Conservation (phyloP, 2,329 filamentous ascomycete genomes). For the Aureobasidium uvarum region DNA sequence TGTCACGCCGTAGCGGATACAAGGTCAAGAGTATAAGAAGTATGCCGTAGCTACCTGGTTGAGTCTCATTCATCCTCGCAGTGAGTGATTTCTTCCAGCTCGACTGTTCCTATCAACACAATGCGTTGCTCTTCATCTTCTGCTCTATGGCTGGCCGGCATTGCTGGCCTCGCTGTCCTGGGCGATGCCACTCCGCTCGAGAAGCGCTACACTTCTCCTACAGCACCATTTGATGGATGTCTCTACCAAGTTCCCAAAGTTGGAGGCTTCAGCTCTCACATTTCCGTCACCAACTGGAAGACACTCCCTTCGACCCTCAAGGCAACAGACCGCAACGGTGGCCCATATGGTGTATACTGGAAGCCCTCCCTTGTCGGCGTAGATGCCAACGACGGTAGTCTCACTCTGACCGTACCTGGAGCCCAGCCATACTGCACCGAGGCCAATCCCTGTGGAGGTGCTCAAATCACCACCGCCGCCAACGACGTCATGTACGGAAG, state of each 20-base stretch:
- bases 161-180: background rate
- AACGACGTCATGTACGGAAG: conserved; percentile 66
- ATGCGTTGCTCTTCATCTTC: conserved; percentile 4
- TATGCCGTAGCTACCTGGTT: background rate
- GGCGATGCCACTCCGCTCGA: conserved; percentile 1
- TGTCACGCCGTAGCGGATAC: background rate
- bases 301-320: conserved; percentile 6
- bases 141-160: background rate
- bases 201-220: background rate
- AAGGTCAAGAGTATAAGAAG: conserved; percentile 1
- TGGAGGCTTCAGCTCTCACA: conserved; percentile 11
- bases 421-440: conserved; percentile 1
- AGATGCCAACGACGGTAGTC: conserved; percentile 6
- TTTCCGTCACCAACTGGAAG: conserved; percentile 7
- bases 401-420: conserved; percentile 17
- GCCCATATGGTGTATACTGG: conserved; percentile 1
- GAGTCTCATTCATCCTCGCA: background rate
- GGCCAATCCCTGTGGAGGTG: conserved; percentile 32
- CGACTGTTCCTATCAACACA: background rate
- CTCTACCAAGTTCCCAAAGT: conserved; percentile 7
- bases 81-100: background rate
- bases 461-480: conserved; percentile 60
- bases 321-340: conserved; percentile 7
- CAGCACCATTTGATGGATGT: conserved; percentile 7
- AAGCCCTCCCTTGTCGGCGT: conserved; percentile 12